Base-by-base conservation (phyloP, 2,329 filamentous ascomycete species). In the Alternaria dauci region DNA sequence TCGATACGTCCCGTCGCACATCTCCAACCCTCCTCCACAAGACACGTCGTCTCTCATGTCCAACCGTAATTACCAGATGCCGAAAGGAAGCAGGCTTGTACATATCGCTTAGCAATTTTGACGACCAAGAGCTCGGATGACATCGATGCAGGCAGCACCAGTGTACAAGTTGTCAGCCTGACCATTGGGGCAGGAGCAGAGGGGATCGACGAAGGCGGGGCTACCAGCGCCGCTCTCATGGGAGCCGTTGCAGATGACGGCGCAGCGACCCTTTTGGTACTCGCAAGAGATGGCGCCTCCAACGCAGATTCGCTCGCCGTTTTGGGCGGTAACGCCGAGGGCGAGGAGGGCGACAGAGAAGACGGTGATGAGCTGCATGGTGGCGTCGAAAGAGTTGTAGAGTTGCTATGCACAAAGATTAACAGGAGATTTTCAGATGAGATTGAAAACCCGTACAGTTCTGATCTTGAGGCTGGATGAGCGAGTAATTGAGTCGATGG, bases 41-140 rank as follows among this genome's bases (percentile, higher is more conserved):
- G 14, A 36, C 4, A 36, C 8, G 6, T 36, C 1, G 14, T 36
- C 14, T 6, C 14, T 16, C 34, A n/a, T 36, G 4, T 36, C 6
- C 14, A 38, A 30, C 16, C 34, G 1, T 8, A 9, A 38, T 38
- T 18, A 38, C 34, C n/a, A n/a, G 8, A 1, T 38, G 16, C 16
- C 6, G 16, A 18, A n/a, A 61, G 65, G 25, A 61, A 61, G 65
- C 58, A 64, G 18, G 8, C 18, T 25, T 25, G 14, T 4, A 7
- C 16, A n/a, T n/a, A 38, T n/a, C 34, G 34, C 16, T 38, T 38
- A n/a, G 34, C 34, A 38, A 16, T 16, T 16, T 38, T 38, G 34
- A 38, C 34, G 34, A 16, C 34, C 34, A 38, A 38, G 34, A 38
- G 34, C 34, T 18, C 34, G 34, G 16, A 36, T 14, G 12, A 36